These are phyloP conservation scores for Pseudocercospora pini-densiflorae DNA, from an alignment of 2,329 filamentous ascomycete genomes.

Conservation along the genomic window DNA sequence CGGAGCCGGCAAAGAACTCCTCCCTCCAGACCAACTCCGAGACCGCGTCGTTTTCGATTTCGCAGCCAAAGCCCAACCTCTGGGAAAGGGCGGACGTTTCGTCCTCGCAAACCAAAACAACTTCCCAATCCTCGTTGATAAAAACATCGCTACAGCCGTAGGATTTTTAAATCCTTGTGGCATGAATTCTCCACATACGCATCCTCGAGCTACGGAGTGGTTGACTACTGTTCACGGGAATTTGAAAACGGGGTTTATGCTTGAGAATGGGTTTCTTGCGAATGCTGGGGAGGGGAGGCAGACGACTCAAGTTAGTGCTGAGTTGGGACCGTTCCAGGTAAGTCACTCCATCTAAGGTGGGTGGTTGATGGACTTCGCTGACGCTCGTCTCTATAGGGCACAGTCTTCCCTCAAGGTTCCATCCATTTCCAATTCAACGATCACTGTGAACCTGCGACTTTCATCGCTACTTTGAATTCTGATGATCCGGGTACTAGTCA, in stretches of 20 bases:
- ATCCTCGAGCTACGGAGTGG: constrained; percentile 55
- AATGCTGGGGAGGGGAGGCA: constrained; percentile 11
- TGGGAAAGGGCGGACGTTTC: constrained; percentile 20
- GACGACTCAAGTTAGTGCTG: constrained; percentile 46
- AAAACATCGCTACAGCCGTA: constrained; percentile 24
- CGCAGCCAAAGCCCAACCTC: constrained; percentile 10
- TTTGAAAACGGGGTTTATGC: constrained; percentile 51
- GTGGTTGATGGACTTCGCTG: too few species aligned
- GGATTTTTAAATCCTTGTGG: constrained; percentile 46
- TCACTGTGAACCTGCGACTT: constrained; percentile 49
- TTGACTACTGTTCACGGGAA: constrained; percentile 49
- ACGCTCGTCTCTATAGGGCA: constrained; percentile 34
- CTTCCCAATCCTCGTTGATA: constrained; percentile 25
- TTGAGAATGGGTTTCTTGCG: constrained; percentile 49
- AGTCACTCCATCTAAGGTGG: too few species aligned
- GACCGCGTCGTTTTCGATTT: constrained; percentile 27
- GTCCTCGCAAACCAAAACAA: constrained; percentile 25
- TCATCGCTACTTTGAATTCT: constrained; percentile 49
- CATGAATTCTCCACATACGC: constrained; percentile 52
- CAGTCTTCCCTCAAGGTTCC: constrained; percentile 47
- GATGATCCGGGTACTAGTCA: constrained; percentile 50
- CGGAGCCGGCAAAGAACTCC: constrained; percentile 17
- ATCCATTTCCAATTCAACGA: constrained; percentile 58
- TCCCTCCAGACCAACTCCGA: constrained; percentile 11
- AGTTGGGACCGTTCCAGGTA: constrained; percentile 45